Evolutionary conservation across 179 eudicot species (phyloP), one percentile per base, ranked within the genome.

Genomic region (Amaranthus tricolor): DNA sequence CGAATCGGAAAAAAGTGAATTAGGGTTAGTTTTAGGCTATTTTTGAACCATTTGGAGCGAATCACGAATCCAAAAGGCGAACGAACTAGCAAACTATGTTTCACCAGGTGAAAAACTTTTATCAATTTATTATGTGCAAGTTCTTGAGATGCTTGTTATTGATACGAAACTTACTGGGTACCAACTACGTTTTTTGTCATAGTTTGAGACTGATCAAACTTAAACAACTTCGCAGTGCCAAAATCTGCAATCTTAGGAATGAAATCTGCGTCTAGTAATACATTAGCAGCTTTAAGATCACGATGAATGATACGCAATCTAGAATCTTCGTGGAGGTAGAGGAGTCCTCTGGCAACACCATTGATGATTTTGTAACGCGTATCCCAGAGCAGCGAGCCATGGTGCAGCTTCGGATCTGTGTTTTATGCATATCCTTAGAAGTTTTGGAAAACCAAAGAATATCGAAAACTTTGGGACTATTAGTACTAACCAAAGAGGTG

Each of bases 271-370:
- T 84, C 87, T 60, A 81, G 66, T 13, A 81, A 63, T 43, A 84
- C 60, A 68, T 84, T 84, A 61, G 77, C 81, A 3, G 85, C 81
- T 77, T 78, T 80, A 45, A 80, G 76, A 63, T 83, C 84, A 62
- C 82, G 84, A 43, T 83, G 86, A 3, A 80, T 71, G 8, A 77
- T 67, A 31, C 74, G 56, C 8, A 81, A 59, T 58, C 77, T 70
- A n/a, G 83, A 84, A 40, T 82, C 85, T 70, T 84, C 83, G 20
- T 84, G 85, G 47, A 84, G 85, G 56, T 84, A 82, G 12, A 74
- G 68, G 6, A 81, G 69, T 51, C 86, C 86, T 65, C 76, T 67
- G 5, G 78, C 81, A 54, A 84, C 50, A 43, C 85, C 85, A 6
- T 53, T 53, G 12, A 84, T 71, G 17, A 84, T 77, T 57, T 76